Conservation (phyloP, 1,284 basidiomycete species). For the Pyrrhoderma lamaoense region DNA sequence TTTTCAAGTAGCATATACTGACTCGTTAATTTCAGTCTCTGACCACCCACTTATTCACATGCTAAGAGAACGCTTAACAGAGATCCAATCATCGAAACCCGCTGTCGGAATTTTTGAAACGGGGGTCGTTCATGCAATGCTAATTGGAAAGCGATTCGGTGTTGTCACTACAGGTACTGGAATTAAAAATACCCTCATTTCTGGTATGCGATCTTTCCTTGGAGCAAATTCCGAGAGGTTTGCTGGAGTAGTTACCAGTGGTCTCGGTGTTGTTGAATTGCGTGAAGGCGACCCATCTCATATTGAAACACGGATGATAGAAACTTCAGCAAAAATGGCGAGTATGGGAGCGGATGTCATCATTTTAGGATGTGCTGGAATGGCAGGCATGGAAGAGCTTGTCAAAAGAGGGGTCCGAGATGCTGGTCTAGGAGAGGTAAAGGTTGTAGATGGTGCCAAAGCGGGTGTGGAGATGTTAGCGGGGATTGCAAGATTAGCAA, state of each 20-base stretch:
- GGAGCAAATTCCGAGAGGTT: conserved; percentile 21
- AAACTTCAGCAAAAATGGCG: conserved; percentile 27
- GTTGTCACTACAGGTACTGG: conserved; percentile 43
- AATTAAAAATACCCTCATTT: conserved; percentile 36
- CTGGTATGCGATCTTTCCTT: conserved; percentile 26
- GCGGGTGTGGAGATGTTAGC: conserved; percentile 23
- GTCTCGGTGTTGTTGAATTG: conserved; percentile 36
- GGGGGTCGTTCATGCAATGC: conserved; percentile 30
- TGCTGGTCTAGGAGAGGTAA: conserved; percentile 27
- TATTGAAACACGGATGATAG: conserved; percentile 32
- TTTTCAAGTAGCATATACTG: not conserved
- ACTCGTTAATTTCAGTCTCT: conserved; percentile 22
- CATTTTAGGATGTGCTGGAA: conserved; percentile 40
- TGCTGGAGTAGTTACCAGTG: conserved; percentile 38
- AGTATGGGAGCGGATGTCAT: conserved; percentile 30
- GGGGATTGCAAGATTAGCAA: conserved; percentile 1
- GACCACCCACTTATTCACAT: conserved; percentile 39
- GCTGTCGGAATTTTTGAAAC: conserved; percentile 45
- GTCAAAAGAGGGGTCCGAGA: conserved; percentile 32
- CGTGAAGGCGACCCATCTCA: conserved; percentile 29
- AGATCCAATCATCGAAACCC: conserved; percentile 22
- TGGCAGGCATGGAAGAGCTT: conserved; percentile 39
- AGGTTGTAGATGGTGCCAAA: conserved; percentile 38
- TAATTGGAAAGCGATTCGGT: conserved; percentile 32
- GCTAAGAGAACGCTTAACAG: conserved; percentile 30